phyloP scores from a whole-genome alignment of 768 basidiomycete genomes.

The Suillus weaverae region DNA sequence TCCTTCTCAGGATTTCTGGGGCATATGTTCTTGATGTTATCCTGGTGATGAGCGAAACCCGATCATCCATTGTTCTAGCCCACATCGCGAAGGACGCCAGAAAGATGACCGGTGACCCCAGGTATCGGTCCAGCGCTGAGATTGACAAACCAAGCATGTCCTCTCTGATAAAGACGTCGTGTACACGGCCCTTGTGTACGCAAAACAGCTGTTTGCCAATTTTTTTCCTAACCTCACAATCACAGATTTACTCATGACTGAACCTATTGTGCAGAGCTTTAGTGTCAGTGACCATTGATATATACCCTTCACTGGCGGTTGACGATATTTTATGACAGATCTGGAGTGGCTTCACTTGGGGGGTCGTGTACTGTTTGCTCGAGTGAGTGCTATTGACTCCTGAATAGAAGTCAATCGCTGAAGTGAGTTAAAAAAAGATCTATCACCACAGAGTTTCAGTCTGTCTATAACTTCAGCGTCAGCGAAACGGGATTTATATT shows the following conservation, averaged over 20 bases:
- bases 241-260: slow-evolving; percentile 26
- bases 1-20: slow-evolving; percentile 44
- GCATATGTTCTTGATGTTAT: slow-evolving; percentile 48
- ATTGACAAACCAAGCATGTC: slow-evolving; percentile 53
- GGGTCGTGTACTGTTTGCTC: slow-evolving; percentile 64
- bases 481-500: not conserved
- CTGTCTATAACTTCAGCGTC: slow-evolving; percentile 2
- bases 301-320: not conserved
- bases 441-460: not conserved
- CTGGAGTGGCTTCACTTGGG: slow-evolving; percentile 71
- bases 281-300: slow-evolving; percentile 43
- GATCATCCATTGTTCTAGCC: slow-evolving; percentile 64
- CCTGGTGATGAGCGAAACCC: slow-evolving; percentile 66
- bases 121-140: slow-evolving; percentile 62
- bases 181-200: slow-evolving; percentile 67
- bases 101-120: slow-evolving; percentile 59
- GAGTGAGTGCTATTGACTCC: slow-evolving; percentile 35
- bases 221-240: slow-evolving; percentile 4
- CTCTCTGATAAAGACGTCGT: slow-evolving; percentile 62
- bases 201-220: slow-evolving; percentile 10
- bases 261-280: slow-evolving; percentile 71
- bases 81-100: slow-evolving; percentile 58
- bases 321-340: slow-evolving; percentile 36
- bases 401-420: not conserved
- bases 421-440: slow-evolving; percentile 17